These are phyloP conservation scores for Russula emetica DNA, from an alignment of 768 basidiomycete species.

Conservation along the genomic window DNA sequence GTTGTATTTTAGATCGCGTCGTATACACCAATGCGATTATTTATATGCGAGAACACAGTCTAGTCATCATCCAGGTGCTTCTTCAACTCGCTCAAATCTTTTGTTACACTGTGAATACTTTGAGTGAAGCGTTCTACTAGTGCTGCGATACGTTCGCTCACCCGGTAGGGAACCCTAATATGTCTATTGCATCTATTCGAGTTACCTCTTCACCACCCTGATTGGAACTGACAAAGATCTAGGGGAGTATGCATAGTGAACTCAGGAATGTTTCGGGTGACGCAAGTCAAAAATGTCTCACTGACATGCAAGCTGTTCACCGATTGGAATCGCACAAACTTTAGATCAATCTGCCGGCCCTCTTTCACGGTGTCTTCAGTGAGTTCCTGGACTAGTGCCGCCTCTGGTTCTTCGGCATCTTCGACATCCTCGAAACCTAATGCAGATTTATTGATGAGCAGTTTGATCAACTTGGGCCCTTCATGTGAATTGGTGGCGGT, in stretches of 20 bases:
- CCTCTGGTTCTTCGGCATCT: conserved; percentile 44
- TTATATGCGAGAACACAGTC: neutral
- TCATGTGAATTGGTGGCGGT: conserved; percentile 37
- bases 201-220: conserved; percentile 62
- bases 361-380: conserved; percentile 45
- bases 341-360: conserved; percentile 49
- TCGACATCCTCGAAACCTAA: conserved; percentile 67
- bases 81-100: conserved; percentile 38
- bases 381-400: conserved; percentile 56
- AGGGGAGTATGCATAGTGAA: neutral
- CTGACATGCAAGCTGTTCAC: conserved; percentile 65
- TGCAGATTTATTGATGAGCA: conserved; percentile 55
- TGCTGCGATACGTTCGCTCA: conserved; percentile 34
- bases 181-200: conserved; percentile 61
- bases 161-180: conserved; percentile 58
- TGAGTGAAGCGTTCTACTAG: conserved; percentile 1
- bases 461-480: conserved; percentile 58
- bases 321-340: conserved; percentile 65
- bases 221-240: conserved; percentile 70
- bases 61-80: conserved; percentile 34
- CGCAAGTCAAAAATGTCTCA: conserved; percentile 16
- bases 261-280: neutral
- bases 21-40: too few relatives aligned
- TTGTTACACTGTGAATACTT: conserved; percentile 35
- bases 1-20: too few relatives aligned